Evolutionary conservation across 495 filamentous ascomycete genomes (phyloP), one percentile per base, ranked within the genome.

Genomic region (Podospora pseudoanserina): DNA sequence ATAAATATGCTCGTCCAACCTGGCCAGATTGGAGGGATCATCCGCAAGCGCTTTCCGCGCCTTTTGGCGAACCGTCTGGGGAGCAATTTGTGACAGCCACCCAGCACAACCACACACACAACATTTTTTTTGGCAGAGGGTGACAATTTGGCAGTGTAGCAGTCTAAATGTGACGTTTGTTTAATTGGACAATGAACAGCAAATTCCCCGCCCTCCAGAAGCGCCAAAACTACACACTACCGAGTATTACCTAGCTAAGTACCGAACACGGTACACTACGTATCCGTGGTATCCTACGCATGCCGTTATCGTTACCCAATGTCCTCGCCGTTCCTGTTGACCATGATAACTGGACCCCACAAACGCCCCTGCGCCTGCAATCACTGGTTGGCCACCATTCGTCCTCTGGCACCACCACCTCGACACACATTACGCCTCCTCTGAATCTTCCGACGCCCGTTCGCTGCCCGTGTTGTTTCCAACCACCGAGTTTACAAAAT

Each of bases 401-500:
- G 39, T 49, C 39, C 39, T 49, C 9, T 49, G 39, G 3, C 65
- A 16, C 3, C 53, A 54, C 27, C 23, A 23, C 23, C 23, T 23
- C 23, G 23, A 60, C 19, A 28, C 27, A 7, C 6, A n/a, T 72
- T 60, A 73, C 11, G 67, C 70, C 7, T 71, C 71, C 67, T 73
- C 76, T 0, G 67, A 70, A 7, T 77, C 74, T 57, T 81, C 77
- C 63, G 75, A 72, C 19, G 64, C 75, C 44, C 74, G 70, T 28
- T 81, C 80, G 2, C 75, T 72, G 4, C 68, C 76, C 6, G 76
- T 79, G 68, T 78, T 80, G 11, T 82, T 79, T 58, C 83, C 83
- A 6, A 79, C 77, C 61, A 92, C 78, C n/a, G 82, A 82, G 20
- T 80, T 84, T 44, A 94, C 89, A 79, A 93, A 94, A 67, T 94